Conservation (phyloP, 345 rosid species). For the Lagerstroemia speciosa region DNA sequence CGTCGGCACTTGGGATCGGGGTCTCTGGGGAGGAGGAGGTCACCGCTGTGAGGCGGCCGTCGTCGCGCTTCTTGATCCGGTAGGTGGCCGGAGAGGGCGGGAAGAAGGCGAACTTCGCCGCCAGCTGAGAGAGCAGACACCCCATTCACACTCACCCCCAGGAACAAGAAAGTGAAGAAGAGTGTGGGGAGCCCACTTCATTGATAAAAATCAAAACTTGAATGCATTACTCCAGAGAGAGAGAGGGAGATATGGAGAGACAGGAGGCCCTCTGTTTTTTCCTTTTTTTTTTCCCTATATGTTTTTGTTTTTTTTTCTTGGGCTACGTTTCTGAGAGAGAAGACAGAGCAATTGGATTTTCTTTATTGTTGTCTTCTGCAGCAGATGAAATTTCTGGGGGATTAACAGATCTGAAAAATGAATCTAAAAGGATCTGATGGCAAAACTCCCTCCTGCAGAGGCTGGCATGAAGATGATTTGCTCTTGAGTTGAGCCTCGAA, state of each 20-base stretch:
- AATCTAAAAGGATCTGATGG: neutral
- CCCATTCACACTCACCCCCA: conserved; percentile 52
- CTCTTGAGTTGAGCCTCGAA: conserved; percentile 8
- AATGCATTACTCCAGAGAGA: conserved; percentile 16
- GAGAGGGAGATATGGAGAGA: neutral
- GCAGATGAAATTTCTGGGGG: neutral
- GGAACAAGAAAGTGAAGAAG: conserved; percentile 13
- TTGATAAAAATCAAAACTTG: conserved; percentile 22
- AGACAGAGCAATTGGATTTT: neutral
- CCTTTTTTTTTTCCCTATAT: neutral
- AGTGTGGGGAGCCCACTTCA: conserved; percentile 20
- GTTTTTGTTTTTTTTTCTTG: neutral
- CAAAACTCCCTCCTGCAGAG: neutral
- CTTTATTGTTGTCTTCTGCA: neutral
- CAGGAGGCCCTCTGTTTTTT: neutral
- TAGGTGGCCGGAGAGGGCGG: conserved; percentile 97
- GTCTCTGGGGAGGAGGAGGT: conserved; percentile 40
- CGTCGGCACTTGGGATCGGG: conserved; percentile 62
- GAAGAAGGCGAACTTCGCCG: conserved; percentile 94
- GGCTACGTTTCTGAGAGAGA: neutral
- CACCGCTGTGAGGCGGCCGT: conserved; percentile 58
- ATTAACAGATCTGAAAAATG: neutral
- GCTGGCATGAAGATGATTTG: conserved; percentile 8
- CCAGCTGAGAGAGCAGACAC: conserved; percentile 84
- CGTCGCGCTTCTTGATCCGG: conserved; percentile 52